These are phyloP conservation scores for Fallopia convolvulus DNA, from an alignment of 148 eudicot genomes.

Conservation along the genomic window DNA sequence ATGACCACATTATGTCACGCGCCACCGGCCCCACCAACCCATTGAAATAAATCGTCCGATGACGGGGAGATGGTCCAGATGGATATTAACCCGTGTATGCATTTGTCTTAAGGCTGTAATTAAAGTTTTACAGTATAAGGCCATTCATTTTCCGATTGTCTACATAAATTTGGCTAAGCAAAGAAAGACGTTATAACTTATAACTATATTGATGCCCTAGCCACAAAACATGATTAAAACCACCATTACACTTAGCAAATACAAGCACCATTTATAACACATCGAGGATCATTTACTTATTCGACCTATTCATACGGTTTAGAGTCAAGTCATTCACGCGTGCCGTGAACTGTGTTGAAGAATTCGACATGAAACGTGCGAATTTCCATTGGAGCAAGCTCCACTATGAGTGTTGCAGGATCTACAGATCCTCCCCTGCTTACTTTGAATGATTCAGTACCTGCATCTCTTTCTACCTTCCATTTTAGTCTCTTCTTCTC, in stretches of 20 bases:
- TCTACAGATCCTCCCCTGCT: constrained; percentile 62
- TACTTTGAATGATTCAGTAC: constrained; percentile 5
- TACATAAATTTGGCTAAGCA: too few relatives aligned
- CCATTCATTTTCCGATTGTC: too few relatives aligned
- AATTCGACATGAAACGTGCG: constrained; percentile 65
- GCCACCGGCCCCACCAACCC: constrained; percentile 1
- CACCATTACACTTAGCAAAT: neutral
- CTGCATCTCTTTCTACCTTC: constrained; percentile 52
- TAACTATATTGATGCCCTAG: too few relatives aligned
- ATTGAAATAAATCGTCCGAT: too few relatives aligned
- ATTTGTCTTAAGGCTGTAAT: too few relatives aligned
- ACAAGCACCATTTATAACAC: neutral
- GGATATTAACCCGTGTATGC: too few relatives aligned
- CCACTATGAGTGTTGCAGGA: constrained; percentile 49
- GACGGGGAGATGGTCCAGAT: too few relatives aligned
- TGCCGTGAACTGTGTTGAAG: constrained; percentile 14
- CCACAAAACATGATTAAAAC: too few relatives aligned
- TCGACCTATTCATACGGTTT: neutral
- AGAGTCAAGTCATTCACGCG: constrained; percentile 6
- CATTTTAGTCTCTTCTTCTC: constrained; percentile 65
- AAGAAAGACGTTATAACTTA: too few relatives aligned
- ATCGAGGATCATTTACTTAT: too few relatives aligned
- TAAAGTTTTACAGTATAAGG: too few relatives aligned
- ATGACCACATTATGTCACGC: neutral
- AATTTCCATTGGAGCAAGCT: constrained; percentile 88